Evolutionary conservation across 2,329 filamentous ascomycete genomes (phyloP).

Genomic region (Phaeosphaeriaceae sp.): DNA sequence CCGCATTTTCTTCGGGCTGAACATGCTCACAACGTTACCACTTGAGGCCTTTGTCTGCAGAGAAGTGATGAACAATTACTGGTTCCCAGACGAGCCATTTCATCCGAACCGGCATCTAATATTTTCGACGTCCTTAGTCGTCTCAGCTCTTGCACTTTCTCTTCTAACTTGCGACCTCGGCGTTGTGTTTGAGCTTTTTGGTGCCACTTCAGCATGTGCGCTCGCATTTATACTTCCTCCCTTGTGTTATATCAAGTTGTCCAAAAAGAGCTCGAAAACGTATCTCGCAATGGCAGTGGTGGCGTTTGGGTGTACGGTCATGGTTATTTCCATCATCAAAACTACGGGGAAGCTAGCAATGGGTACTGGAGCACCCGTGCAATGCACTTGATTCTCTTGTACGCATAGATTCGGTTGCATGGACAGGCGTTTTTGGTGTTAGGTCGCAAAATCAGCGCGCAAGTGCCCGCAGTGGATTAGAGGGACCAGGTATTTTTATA

Average conservation of each 20-base stretch:
- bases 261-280: constrained; percentile 77
- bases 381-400: constrained; percentile 32
- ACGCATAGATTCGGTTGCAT: constrained; percentile 30
- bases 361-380: constrained; percentile 24
- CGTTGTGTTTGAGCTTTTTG: constrained; percentile 93
- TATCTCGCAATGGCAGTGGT: constrained; percentile 75
- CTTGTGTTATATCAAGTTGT: constrained; percentile 92
- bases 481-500: background rate
- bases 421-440: constrained; percentile 17
- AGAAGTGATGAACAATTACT: constrained; percentile 93
- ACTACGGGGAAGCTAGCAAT: constrained; percentile 37
- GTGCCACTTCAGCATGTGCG: constrained; percentile 90
- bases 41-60: constrained; percentile 97
- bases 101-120: constrained; percentile 84
- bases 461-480: constrained; percentile 6
- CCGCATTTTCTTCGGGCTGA: constrained; percentile 92
- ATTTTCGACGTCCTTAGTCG: constrained; percentile 82
- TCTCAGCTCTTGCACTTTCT: constrained; percentile 76
- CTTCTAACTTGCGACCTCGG: constrained; percentile 92
- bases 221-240: constrained; percentile 95
- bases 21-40: constrained; percentile 97
- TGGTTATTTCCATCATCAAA: constrained; percentile 65
- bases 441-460: constrained; percentile 5
- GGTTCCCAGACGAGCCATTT: constrained; percentile 74
- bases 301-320: constrained; percentile 78